Evolutionary conservation across 2,329 filamentous ascomycete genomes (phyloP).

Genomic region (Leptographium lundbergii): DNA sequence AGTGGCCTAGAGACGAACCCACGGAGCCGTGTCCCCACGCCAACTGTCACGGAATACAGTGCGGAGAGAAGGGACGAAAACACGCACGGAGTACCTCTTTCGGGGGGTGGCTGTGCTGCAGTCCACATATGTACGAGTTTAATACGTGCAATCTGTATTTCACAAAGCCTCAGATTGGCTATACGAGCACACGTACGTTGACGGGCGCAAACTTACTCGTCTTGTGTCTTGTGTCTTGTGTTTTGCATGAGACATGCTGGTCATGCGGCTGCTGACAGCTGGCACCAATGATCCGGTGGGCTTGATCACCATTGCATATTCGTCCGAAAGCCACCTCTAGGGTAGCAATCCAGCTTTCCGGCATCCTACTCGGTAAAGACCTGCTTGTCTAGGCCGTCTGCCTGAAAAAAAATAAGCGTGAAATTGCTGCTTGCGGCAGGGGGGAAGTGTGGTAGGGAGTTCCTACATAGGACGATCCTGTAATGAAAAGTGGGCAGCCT

Average conservation of each 20-base stretch:
- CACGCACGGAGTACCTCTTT: neutral
- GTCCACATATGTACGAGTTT: neutral
- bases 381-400: too few relatives aligned
- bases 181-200: neutral
- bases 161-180: neutral
- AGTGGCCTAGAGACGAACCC: too few relatives aligned
- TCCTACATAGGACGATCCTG: neutral
- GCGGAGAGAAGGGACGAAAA: neutral
- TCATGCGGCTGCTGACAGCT: neutral
- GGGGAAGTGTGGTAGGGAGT: neutral
- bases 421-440: neutral
- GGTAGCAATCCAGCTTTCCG: neutral
- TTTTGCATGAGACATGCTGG: neutral
- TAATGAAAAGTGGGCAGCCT: neutral
- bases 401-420: neutral
- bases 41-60: neutral
- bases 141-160: neutral
- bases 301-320: too few relatives aligned
- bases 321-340: neutral
- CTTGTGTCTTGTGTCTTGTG: too few relatives aligned
- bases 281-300: too few relatives aligned
- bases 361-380: neutral
- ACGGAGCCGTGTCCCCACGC: too few relatives aligned
- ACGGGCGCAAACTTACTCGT: too few relatives aligned
- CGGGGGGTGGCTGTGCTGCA: neutral